Evolutionary conservation across 495 filamentous ascomycete genomes (phyloP), one percentile per base, ranked within the genome.

Genomic region (Aspergillus campestris): DNA sequence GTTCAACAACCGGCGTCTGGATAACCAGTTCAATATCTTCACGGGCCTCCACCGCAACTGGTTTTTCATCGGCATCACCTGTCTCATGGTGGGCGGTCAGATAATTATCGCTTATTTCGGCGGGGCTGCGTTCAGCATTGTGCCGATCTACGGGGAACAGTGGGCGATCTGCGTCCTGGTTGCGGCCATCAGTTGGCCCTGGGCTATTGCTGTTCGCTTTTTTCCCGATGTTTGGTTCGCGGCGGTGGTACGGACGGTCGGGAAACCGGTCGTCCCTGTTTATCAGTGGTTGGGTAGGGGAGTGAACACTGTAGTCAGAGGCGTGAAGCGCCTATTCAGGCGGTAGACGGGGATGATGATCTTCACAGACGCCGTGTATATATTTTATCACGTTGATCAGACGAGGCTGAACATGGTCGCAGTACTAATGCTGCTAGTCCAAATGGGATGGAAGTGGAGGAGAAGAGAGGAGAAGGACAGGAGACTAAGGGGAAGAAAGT

Each of bases 11-110:
- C 84, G 85, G 35, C 81, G 83, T 13, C 65, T 89, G 13, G 85
- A 89, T 59, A 89, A 89, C 64, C 71, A 80, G 24, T 77, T 88
- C 69, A 89, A 89, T 62, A 83, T 89, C 31, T 82, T 89, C 51
- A 81, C 85, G 57, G 84, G 84, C 27, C 64, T 88, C 12, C 64
- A 61, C 38, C 66, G 72, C 38, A 89, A 89, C 59, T 77, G 65
- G 56, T 86, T 81, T 59, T 89, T 89, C 64, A 65, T 88, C 11
- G 72, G 55, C 13, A 86, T 89, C 62, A 86, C 80, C 64, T 40
- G 65, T 13, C 64, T 86, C 47, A 87, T 89, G 75, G 70, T 82
- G 34, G 85, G 74, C 14, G 77, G 78, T 13, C 85, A 89, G 55
- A 64, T 87, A 40, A 65, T 86, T 43, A 89, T 89, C 48, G 74